phyloP scores from a whole-genome alignment of 2,329 filamentous ascomycete genomes.

The Colletotrichum theobromicola region DNA sequence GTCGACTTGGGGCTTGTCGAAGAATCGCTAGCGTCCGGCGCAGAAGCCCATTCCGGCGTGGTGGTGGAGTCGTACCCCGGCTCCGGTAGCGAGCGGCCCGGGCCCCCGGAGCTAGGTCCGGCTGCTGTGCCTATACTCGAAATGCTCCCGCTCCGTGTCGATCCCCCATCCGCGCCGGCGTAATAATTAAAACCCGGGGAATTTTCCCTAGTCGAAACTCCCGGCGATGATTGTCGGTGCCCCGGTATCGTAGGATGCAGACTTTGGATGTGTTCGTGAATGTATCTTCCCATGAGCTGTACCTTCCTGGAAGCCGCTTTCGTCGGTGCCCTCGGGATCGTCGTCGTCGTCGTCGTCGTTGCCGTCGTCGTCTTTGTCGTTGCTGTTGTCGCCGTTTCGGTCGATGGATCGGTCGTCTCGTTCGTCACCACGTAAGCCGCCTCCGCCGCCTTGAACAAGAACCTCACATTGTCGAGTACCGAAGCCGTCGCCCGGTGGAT shows the following conservation, averaged over 20 bases:
- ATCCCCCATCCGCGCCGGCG: neutral
- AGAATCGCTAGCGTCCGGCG: neutral
- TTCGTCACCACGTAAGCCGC: neutral
- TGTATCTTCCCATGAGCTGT: neutral
- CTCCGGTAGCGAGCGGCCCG: neutral
- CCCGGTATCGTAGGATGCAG: constrained; percentile 7
- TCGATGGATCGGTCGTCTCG: neutral
- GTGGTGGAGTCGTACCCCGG: constrained; percentile 16
- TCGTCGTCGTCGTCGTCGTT: neutral
- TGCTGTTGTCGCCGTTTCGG: neutral
- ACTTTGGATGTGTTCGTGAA: neutral
- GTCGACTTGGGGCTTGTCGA: neutral
- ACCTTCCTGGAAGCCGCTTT: neutral
- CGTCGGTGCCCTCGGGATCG: neutral
- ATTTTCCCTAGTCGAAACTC: neutral
- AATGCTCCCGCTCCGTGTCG: neutral
- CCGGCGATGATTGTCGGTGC: neutral
- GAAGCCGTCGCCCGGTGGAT: constrained; percentile 51
- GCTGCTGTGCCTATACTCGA: neutral
- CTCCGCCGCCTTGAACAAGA: constrained; percentile 47
- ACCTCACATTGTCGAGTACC: constrained; percentile 57
- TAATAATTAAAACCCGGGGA: neutral
- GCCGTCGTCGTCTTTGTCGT: neutral
- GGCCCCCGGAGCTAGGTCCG: neutral
- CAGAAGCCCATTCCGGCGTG: constrained; percentile 1